Evolutionary conservation across 352 stramenopile species (phyloP), one percentile per base, ranked within the genome.

Genomic region (Globisporangium splendens): DNA sequence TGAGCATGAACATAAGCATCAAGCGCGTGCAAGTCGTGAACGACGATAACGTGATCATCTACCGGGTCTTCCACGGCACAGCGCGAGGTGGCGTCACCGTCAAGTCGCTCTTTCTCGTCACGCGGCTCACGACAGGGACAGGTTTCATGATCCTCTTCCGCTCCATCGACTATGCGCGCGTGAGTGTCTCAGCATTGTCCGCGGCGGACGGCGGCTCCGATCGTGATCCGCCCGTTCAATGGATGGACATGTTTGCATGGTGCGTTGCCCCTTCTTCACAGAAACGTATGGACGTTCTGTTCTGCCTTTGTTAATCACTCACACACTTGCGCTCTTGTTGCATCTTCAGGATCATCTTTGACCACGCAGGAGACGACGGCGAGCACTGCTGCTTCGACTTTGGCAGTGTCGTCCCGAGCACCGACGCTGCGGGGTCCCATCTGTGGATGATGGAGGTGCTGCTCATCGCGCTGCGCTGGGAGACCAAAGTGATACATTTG

Each of bases 391-490:
- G 59, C 10, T 73, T 86, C 33, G 73, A 72, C 46, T 87, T 85
- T 52, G 77, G 79, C 4, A 77, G 79, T 0, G 70, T 73, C 33
- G 57, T 86, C 8, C 57, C 66, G 17, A 63, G 77, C 47, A 79
- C 65, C 8, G 55, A 61, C 4, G 75, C 70, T 14, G 70, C 71
- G 24, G 72, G 64, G 12, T 71, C 71, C 17, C 66, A 75, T 22
- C 61, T 79, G 28, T 89, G 79, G 76, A 85, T 89, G 74, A 66
- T 89, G 21, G 76, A 89, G 53, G 70, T 83, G 33, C 62, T 83
- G 48, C 61, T 83, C 17, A 73, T 88, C n/a, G 73, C 72, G 12
- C 62, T 85, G 39, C 72, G 73, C 4, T 88, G 73, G 72, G 75
- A 88, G 54, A 65, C 69, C 42, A 74, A 70, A 39, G 69, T 88